phyloP scores from a whole-genome alignment of 495 filamentous ascomycete genomes.

The Penicillium parvum region DNA sequence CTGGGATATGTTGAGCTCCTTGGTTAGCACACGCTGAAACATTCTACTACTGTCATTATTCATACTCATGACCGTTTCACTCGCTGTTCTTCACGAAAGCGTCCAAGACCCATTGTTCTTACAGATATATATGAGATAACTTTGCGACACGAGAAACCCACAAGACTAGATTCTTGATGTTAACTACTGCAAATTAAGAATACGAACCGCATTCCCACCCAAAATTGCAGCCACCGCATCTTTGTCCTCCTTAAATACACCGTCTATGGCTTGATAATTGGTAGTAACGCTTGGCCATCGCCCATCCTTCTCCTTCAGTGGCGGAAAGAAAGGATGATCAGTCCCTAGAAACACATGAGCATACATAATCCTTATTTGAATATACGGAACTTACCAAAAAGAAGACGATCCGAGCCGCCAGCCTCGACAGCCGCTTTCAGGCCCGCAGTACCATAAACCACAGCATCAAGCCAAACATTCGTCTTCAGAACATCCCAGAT shows the following conservation, averaged over 20 bases:
- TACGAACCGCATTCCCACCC: constrained; percentile 65
- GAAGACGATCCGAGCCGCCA: constrained; percentile 54
- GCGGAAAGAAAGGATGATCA: constrained; percentile 95
- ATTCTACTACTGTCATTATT: neutral
- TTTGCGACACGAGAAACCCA: too few species aligned
- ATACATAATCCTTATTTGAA: neutral
- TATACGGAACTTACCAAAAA: constrained; percentile 58
- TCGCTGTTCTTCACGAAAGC: too few species aligned
- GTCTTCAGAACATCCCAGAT: constrained; percentile 78
- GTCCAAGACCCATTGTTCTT: too few species aligned
- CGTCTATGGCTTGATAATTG: constrained; percentile 68
- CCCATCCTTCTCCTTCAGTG: constrained; percentile 54
- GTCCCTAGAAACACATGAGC: constrained; percentile 50
- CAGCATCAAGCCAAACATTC: constrained; percentile 91
- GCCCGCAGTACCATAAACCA: constrained; percentile 72
- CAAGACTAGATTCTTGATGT: too few species aligned
- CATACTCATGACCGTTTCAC: neutral
- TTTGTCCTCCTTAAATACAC: constrained; percentile 50
- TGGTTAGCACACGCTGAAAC: neutral
- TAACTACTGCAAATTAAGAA: constrained; percentile 51
- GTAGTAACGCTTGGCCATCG: constrained; percentile 80
- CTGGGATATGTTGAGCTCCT: constrained; percentile 37
- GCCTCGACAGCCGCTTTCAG: constrained; percentile 63
- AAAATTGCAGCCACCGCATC: constrained; percentile 50
- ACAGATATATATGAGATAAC: neutral